Evolutionary conservation across 306 rosid species (phyloP), one percentile per base, ranked within the genome.

Genomic region (Casuarina equisetifolia): DNA sequence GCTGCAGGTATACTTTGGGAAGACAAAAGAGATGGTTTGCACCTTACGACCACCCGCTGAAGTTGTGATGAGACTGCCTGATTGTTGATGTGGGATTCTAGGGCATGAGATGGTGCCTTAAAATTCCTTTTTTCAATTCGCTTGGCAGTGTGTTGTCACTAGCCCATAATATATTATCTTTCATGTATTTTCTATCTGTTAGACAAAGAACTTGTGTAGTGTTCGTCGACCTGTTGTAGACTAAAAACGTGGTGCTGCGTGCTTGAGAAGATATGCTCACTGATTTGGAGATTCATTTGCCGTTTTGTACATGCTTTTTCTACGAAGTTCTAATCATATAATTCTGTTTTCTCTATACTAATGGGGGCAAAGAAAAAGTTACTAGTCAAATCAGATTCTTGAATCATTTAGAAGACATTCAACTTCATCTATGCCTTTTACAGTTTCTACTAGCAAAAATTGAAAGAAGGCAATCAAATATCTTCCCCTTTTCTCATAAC

Each of bases 21-120:
- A 95, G 86, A 95, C 97, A 4, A 95, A 93, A 89, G 98, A 95
- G 90, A 92, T 95, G 98, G 97, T 95, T 51, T 95, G 97, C 89
- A 95, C 97, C 44, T 82, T 95, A 81, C 89, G 98, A 80, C 97
- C 98, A 67, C 98, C 97, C 0, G 42, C 96, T 20, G 98, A 95
- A 81, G 91, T 93, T 66, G 91, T 75, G 81, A 82, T 90, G 90
- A 91, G 89, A 85, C 83, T 95, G 70, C 98, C 97, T 3, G 93
- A 91, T 49, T 83, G 79, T 81, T 89, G 79, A 89, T 81, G 67
- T 9, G 67, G 75, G 77, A n/a, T 74, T 55, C 17, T 20, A 15
- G 52, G 73, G 74, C 20, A 6, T 70, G 46, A 73, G 42, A 32
- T 38, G 68, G 69, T 36, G 81, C 74, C 59, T 66, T 74, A 57